Base-by-base conservation (phyloP, 2,329 filamentous ascomycete genomes). In the Paraconiothyrium sp. region DNA sequence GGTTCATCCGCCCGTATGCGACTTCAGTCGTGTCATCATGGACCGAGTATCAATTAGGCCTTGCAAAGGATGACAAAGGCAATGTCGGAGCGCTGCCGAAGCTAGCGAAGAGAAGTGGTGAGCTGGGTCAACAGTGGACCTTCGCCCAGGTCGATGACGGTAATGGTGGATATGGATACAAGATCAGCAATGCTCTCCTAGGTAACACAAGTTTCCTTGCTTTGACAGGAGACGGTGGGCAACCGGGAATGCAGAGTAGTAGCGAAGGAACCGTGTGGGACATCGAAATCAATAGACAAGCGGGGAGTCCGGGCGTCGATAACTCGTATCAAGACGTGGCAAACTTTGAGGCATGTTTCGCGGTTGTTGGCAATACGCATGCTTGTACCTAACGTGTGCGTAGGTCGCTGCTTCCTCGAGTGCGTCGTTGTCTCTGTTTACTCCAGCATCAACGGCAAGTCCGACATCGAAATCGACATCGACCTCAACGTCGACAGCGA, bases 1-100 rank as follows among this genome's bases (percentile, higher is more conserved):
- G 64, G 51, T 72, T 70, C 57, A 67, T 72, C 37, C 67, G 67
- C 13, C 70, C 70, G 49, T 70, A 64, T 35, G 66, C 35, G 8
- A 72, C 57, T 67, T 59, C 58, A 60, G 57, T 9, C 35, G 34
- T 30, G 2, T 1, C 3, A 8, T 41, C 22, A 9, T 54, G 37
- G 35, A 54, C 4, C 6, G 46, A 46, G 3, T 65, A 39, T 11
- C 69, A 72, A 51, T 48, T 72, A 10, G 67, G 66, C 2, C 51
- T 66, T 7, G 56, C 20, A 7, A n/a, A 54, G 22, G 35, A 54
- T 54, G 22, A 22, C 10, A 37, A 37, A 20, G 37, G 20, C 4
- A 34, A 54, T 11, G 48, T 41, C 20, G 20, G 44, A 22, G 32
- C 54, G 24, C 24, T 54, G 30, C 65, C 65, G 22, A 55, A 32